These are phyloP conservation scores for Tylopilus felleus DNA, from an alignment of 768 basidiomycete species.

Conservation along the genomic window DNA sequence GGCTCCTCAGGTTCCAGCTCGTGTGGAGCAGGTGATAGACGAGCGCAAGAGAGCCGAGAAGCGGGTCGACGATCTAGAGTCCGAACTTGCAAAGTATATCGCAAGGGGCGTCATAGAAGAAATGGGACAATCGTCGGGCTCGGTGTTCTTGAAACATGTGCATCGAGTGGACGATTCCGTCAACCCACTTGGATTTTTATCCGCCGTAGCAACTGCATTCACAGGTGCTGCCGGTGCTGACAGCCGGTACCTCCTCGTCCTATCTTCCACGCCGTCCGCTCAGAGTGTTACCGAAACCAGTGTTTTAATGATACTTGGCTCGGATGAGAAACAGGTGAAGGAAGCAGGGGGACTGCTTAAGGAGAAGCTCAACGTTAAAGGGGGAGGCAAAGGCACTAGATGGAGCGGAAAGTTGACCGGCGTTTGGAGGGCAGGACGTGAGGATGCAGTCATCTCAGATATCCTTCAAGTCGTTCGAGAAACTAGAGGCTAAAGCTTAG, in stretches of 20 bases:
- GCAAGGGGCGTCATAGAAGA: slow-evolving; percentile 41
- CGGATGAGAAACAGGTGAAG: slow-evolving; percentile 59
- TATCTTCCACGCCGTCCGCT: slow-evolving; percentile 61
- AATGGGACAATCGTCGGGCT: slow-evolving; percentile 27
- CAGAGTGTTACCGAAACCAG: slow-evolving; percentile 49
- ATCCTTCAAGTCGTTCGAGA: slow-evolving; percentile 12
- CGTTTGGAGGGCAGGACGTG: slow-evolving; percentile 27
- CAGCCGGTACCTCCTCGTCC: slow-evolving; percentile 43
- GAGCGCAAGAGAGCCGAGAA: slow-evolving; percentile 66
- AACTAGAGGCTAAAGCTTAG: neutral
- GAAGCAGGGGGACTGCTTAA: slow-evolving; percentile 55
- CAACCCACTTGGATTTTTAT: slow-evolving; percentile 58
- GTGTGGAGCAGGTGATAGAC: slow-evolving; percentile 63
- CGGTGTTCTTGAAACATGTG: slow-evolving; percentile 43
- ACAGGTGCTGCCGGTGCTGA: slow-evolving; percentile 22
- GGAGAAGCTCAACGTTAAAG: slow-evolving; percentile 58
- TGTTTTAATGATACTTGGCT: slow-evolving; percentile 58
- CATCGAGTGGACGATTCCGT: slow-evolving; percentile 61
- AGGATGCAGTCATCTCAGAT: slow-evolving; percentile 17
- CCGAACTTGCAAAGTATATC: slow-evolving; percentile 54
- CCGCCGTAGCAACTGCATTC: slow-evolving; percentile 52
- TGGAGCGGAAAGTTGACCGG: slow-evolving; percentile 78
- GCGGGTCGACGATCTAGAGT: slow-evolving; percentile 65
- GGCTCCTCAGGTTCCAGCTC: slow-evolving; percentile 60
- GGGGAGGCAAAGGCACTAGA: slow-evolving; percentile 70